Base-by-base conservation (phyloP, 257 asterid genomes). In the Jasminum sambac region DNA sequence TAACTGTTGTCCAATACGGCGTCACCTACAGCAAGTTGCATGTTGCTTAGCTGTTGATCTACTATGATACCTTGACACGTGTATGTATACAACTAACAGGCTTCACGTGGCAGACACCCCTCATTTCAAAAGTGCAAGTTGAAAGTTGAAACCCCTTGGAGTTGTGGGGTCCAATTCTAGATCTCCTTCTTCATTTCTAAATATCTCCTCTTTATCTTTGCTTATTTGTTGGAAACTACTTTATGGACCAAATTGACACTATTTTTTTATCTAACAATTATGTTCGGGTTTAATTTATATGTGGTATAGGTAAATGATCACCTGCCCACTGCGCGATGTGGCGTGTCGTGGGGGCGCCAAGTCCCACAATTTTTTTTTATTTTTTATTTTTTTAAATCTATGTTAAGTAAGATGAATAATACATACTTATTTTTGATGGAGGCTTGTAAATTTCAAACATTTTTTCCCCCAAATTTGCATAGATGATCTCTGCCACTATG, bases 61-160 rank as follows among this genome's bases (percentile, higher is more conserved):
- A 71, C 52, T 58, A 66, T 41, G 14, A 2, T 13, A 5, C 13
- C 0, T 0, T 7, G 77, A 60, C 82, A 81, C 82, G 80, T 58
- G 62, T 19, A 58, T 21, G n/a, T 5, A n/a, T 19, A 11, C 16
- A 41, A 19, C 72, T 1, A 13, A 30, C 21, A 17, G 1, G 48
- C 5, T 30, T 68, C 76, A 81, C 83, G 78, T 71, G 78, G 71
- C 78, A 42, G 17, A 25, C 23, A 1, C 23, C 38, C 40, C 40
- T 30, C 48, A 7, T 25, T 34, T 43, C 41, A 40, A 55, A 60
- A 48, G 19, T 60, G 74, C 81, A 30, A 30, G 36, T 30, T 30
- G 36, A n/a, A 80, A 80, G 57, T 80, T 76, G 84, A 26, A 26
- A 30, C 30, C 11, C 30, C 24, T 16, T 48, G 8, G 0, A 8